phyloP scores from a whole-genome alignment of 1,284 basidiomycete genomes.

The Uromyces viciae-fabae region DNA sequence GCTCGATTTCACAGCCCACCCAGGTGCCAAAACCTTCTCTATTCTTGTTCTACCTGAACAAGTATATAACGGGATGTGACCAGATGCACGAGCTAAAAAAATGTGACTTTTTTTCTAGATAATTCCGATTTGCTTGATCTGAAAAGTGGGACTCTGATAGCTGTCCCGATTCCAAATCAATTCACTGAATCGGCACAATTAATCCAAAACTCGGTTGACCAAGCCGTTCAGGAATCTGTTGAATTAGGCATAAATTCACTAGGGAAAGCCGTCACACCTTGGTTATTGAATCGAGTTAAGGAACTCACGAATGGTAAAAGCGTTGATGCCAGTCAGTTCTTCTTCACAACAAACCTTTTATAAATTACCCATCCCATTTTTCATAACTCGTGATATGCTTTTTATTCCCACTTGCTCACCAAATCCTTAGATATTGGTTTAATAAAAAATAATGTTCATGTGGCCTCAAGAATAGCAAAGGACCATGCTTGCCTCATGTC shows the following conservation, averaged over 20 bases:
- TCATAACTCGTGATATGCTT: background rate
- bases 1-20: too few relatives aligned
- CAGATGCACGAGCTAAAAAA: conserved; percentile 53
- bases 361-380: conserved; percentile 29
- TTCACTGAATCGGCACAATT: conserved; percentile 66
- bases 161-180: conserved; percentile 80
- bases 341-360: conserved; percentile 45
- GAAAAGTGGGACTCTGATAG: conserved; percentile 62
- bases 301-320: conserved; percentile 76
- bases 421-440: conserved; percentile 69
- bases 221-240: conserved; percentile 78
- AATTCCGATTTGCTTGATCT: conserved; percentile 13
- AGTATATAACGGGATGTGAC: background rate
- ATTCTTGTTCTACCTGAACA: background rate
- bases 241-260: conserved; percentile 71
- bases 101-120: conserved; percentile 57
- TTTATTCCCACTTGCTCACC: background rate
- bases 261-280: conserved; percentile 92
- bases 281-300: conserved; percentile 79
- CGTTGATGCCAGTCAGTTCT: conserved; percentile 65
- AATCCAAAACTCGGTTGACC: conserved; percentile 77
- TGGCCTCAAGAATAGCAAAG: conserved; percentile 77
- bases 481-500: conserved; percentile 65
- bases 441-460: conserved; percentile 82
- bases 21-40: too few relatives aligned